Base-by-base conservation (phyloP, 805 yeast genomes). In the Torulaspora quercuum region DNA sequence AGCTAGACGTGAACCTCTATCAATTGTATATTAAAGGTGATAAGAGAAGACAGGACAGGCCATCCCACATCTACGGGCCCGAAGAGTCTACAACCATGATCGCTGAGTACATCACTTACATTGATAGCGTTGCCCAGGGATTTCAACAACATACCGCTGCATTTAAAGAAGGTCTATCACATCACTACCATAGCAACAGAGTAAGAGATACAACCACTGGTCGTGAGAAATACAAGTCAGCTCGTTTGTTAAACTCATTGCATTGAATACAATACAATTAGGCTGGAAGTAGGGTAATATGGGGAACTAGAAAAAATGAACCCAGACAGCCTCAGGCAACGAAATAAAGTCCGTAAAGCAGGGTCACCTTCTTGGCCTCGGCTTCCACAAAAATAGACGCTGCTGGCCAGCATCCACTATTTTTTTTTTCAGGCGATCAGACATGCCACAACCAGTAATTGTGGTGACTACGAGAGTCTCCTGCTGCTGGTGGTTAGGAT, bases 121-220 rank as follows among this genome's bases (percentile, higher is more conserved):
- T 49, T 18, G 33, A 29, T 1, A 39, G 43, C 14, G 40, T 44
- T 3, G 33, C 34, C 7, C 22, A 29, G 4, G 37, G 50, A 10
- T 48, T 48, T 24, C 42, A 47, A 5, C 52, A 48, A 32, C 53
- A 49, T 29, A 35, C 35, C 12, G 19, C 18, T 8, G 52, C 52
- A 16, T 48, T 53, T 29, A 35, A 39, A 9, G 55, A 53, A 19
- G 53, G 53, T 1, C 32, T 50, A 15, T 24, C 22, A 5, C 50
- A 51, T 27, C 42, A 47, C 23, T 35, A 43, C 33, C 39, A 45
- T 10, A 42, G 20, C 14, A 27, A 37, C 18, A 29, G 37, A 5
- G 7, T 33, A 11, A 27, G 30, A 19, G 37, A 34, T 7, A 18
- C n/a, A n/a, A 22, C 32, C 17, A 27, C 13, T 12, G 24, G 37